Percentiles rank a stretch among this genome's conserved stretches.
These are phyloP conservation scores for Thelonectria rubi DNA, from an alignment of 2,329 filamentous ascomycete genomes.

Conservation along the genomic window DNA sequence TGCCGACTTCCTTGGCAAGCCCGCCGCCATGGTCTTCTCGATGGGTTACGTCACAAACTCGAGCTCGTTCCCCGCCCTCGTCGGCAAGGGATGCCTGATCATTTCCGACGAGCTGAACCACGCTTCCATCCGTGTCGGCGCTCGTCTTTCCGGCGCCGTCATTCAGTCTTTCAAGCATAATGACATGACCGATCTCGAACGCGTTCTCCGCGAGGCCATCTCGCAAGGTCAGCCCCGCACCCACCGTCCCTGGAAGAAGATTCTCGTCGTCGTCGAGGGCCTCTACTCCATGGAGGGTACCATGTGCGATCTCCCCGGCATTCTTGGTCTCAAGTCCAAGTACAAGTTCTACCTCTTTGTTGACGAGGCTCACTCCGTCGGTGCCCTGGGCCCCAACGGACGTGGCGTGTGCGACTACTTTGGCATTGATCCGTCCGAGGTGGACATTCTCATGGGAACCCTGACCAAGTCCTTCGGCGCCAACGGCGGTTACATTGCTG, in stretches of 20 bases:
- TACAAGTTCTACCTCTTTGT: slow-evolving; percentile 98
- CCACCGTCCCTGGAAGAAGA: slow-evolving; percentile 99
- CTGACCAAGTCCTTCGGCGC: slow-evolving; percentile 98
- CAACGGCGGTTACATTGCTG: slow-evolving; percentile 95
- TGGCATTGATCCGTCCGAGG: slow-evolving; percentile 83
- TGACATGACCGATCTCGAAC: slow-evolving; percentile 88
- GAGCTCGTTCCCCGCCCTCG: slow-evolving; percentile 88
- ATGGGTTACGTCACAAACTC: slow-evolving; percentile 99
- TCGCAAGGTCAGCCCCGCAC: slow-evolving; percentile 96
- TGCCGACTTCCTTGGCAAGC: slow-evolving; percentile 92
- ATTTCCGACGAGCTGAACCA: slow-evolving; percentile 98
- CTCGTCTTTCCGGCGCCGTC: slow-evolving; percentile 91
- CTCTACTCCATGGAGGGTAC: slow-evolving; percentile 99
- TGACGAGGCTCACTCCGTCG: slow-evolving; percentile 96
- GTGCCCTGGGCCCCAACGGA: slow-evolving; percentile 86
- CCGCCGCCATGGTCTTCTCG: slow-evolving; percentile 94
- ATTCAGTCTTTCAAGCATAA: slow-evolving; percentile 99
- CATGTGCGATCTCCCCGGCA: slow-evolving; percentile 95
- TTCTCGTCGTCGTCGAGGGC: slow-evolving; percentile 93
- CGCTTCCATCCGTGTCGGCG: slow-evolving; percentile 94
- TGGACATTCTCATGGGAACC: slow-evolving; percentile 98
- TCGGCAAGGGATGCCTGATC: slow-evolving; percentile 91
- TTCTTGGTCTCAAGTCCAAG: slow-evolving; percentile 86
- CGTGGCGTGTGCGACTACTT: slow-evolving; percentile 98
- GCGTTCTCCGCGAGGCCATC: slow-evolving; percentile 87